Evolutionary conservation across 805 yeast species (phyloP), one percentile per base, ranked within the genome.

Genomic region (Metschnikowia reukaufii): DNA sequence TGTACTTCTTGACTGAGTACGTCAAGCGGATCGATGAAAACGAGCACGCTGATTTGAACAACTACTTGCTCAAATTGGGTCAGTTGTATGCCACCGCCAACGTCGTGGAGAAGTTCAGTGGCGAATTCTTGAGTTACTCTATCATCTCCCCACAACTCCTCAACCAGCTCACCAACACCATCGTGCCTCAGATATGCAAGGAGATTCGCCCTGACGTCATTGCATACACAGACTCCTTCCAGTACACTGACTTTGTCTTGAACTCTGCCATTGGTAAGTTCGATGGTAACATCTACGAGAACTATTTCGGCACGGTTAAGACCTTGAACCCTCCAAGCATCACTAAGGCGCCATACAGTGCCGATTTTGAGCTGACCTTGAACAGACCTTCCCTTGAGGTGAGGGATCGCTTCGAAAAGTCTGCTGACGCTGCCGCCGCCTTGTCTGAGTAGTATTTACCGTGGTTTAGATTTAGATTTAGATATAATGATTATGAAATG

Each of bases 231-330:
- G 60, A 56, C 52, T 50, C 60, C 21, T 56, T 56, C 56, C 58
- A 54, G 42, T 48, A 34, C 44, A 49, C 54, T 13, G 60, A 56
- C 51, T 48, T 42, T 37, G 53, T 39, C 16, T 32, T 56, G 43
- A 56, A 56, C 52, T 52, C 60, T 9, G 49, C 54, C 30, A 52
- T 56, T 19, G 60, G 56, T 20, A 47, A 42, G 42, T 50, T 47
- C 38, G 54, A 56, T 29, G 60, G 60, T 23, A 52, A 56, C 49
- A 42, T 56, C 44, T 56, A 56, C 53, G 60, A 56, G 45, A 54
- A 56, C 50, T 56, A 56, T 48, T 56, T 42, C 35, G 51, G 51
- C 34, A 48, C 52, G 4, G 60, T 56, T 20, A 56, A 54, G 51
- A 36, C 44, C 30, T 48, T 49, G 52, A 56, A 56, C 44, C 58